phyloP scores from a whole-genome alignment of 176 grass and related monocot species.

The Aechmea fasciata region DNA sequence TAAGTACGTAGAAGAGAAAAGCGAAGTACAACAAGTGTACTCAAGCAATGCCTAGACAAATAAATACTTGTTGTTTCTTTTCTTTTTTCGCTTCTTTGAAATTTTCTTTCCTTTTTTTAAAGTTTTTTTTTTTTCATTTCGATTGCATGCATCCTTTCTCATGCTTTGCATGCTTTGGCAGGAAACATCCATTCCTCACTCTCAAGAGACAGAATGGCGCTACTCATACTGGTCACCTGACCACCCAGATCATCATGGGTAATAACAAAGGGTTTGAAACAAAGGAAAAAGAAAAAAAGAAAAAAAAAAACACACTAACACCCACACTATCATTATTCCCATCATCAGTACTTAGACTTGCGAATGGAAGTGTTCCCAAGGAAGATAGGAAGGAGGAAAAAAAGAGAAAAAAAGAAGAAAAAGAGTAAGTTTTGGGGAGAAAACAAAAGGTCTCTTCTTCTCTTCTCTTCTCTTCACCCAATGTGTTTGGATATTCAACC shows the following conservation, averaged over 20 bases:
- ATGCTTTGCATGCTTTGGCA: slow-evolving; percentile 27
- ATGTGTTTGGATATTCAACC: slow-evolving; percentile 28
- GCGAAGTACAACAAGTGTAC: too few relatives aligned
- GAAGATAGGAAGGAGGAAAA: slow-evolving; percentile 20
- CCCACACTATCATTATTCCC: slow-evolving; percentile 34
- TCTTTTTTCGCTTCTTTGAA: not conserved
- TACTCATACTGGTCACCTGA: slow-evolving; percentile 58
- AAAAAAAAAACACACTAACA: slow-evolving; percentile 14
- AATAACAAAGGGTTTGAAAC: slow-evolving; percentile 11
- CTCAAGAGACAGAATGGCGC: slow-evolving; percentile 46
- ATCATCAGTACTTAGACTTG: slow-evolving; percentile 31
- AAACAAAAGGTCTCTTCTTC: not conserved
- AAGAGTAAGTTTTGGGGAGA: slow-evolving; percentile 24
- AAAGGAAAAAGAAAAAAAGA: not conserved
- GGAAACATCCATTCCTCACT: slow-evolving; percentile 45
- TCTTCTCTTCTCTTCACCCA: slow-evolving; percentile 34
- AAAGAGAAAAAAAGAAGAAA: slow-evolving; percentile 29
- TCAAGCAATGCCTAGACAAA: too few relatives aligned
- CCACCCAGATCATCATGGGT: slow-evolving; percentile 51
- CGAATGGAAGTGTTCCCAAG: slow-evolving; percentile 13
- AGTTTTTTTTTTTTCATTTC: not conserved
- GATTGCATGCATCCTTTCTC: not conserved
- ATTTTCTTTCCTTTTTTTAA: not conserved
- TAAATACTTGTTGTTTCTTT: too few relatives aligned
- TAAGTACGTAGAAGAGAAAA: too few relatives aligned